These are phyloP conservation scores for Verticillium tricorpus DNA, from an alignment of 2,329 filamentous ascomycete species.

Conservation along the genomic window DNA sequence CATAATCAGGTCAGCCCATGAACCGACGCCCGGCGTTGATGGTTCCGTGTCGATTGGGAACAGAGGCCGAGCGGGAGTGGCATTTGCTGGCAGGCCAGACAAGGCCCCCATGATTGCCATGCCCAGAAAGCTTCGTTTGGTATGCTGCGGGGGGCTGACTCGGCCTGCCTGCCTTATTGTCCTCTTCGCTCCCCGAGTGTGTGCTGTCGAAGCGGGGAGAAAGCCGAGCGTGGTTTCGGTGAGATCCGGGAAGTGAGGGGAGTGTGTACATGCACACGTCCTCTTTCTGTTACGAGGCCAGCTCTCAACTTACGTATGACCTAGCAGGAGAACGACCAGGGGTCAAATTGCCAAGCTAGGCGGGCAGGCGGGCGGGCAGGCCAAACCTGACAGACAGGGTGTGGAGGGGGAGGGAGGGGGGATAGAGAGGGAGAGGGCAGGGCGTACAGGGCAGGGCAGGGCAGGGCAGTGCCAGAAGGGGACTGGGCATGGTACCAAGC, in stretches of 20 bases:
- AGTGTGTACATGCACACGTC: background rate
- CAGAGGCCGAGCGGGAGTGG: background rate
- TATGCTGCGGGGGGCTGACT: background rate
- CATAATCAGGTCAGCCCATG: background rate
- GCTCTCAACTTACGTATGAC: background rate
- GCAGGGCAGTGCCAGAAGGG: no score
- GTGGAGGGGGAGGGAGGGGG: background rate
- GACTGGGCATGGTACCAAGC: no score
- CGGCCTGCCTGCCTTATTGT: background rate
- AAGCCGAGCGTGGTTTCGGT: background rate
- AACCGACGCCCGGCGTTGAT: background rate
- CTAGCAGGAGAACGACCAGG: background rate
- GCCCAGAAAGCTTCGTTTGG: background rate
- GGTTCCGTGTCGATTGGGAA: background rate
- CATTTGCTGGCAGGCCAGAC: background rate
- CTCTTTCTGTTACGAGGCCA: background rate
- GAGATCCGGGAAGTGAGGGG: background rate
- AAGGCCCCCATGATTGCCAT: background rate
- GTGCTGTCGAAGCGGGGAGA: background rate
- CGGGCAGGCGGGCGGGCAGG: background rate
- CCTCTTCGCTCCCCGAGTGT: no score
- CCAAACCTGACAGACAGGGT: background rate
- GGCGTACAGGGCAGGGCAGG: no score
- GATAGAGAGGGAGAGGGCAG: background rate
- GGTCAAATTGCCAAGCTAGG: background rate